Conservation (phyloP, 257 asterid genomes). For the Gentiana macrophylla region DNA sequence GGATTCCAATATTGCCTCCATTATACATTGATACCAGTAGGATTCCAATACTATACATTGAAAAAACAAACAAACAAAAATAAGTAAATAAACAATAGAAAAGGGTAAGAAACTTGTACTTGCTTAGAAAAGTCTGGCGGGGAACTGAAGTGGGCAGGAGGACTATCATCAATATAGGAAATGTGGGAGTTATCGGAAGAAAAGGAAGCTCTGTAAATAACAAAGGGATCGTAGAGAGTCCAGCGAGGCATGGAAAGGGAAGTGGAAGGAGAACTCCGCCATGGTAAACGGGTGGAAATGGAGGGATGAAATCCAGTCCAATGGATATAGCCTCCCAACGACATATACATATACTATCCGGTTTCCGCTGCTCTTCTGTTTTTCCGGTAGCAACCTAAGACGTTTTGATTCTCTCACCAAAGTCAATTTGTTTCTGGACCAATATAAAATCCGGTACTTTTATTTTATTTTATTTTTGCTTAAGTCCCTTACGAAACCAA, state of each 20-base stretch:
- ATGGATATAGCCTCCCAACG: constrained; percentile 2
- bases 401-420: too few relatives aligned
- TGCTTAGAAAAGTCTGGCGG: constrained; percentile 8
- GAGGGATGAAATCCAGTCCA: neutral
- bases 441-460: too few relatives aligned
- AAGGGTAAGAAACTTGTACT: constrained; percentile 3
- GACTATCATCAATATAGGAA: neutral
- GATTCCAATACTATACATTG: too few relatives aligned
- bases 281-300: neutral
- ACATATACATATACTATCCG: neutral
- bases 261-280: constrained; percentile 8
- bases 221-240: neutral
- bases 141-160: neutral
- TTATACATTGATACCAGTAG: too few relatives aligned
- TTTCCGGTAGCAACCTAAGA: too few relatives aligned
- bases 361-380: too few relatives aligned
- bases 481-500: too few relatives aligned
- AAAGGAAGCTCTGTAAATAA: constrained; percentile 1
- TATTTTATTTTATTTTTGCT: too few relatives aligned
- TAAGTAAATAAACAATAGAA: neutral
- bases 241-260: constrained; percentile 1
- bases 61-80: neutral
- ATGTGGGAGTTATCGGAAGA: constrained; percentile 5
- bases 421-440: too few relatives aligned
- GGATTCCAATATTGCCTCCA: too few relatives aligned